Conservation (phyloP, 2,329 filamentous ascomycete species). For the Monosporascus sp. region DNA sequence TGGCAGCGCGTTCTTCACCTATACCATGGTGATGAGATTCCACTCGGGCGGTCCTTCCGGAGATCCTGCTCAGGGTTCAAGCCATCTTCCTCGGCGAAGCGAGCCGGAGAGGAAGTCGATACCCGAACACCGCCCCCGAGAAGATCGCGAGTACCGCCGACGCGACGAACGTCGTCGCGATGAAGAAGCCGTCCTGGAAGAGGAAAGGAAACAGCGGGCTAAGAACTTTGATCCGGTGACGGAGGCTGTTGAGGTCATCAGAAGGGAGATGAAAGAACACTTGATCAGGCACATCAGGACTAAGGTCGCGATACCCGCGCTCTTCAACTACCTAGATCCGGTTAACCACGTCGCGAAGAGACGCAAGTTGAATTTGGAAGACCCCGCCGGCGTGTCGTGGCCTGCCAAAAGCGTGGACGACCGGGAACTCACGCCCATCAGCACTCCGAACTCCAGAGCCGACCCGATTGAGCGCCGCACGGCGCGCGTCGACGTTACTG, state of each 20-base stretch:
- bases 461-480: constrained; percentile 59
- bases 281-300: constrained; percentile 84
- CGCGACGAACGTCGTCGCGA: constrained; percentile 69
- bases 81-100: constrained; percentile 16
- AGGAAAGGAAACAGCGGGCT: constrained; percentile 83
- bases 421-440: constrained; percentile 56
- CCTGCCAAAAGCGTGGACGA: constrained; percentile 52
- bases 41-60: constrained; percentile 37
- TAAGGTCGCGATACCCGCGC: constrained; percentile 73
- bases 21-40: constrained; percentile 84
- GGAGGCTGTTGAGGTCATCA: constrained; percentile 75
- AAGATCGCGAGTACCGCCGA: constrained; percentile 59
- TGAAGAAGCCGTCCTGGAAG: constrained; percentile 76
- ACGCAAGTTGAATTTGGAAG: constrained; percentile 59
- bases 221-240: constrained; percentile 84
- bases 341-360: constrained; percentile 74
- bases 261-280: constrained; percentile 78
- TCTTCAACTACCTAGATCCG: constrained; percentile 80
- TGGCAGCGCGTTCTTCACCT: constrained; percentile 82
- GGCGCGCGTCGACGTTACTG: constrained; percentile 53
- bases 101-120: constrained; percentile 23
- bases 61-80: constrained; percentile 23
- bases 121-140: constrained; percentile 50
- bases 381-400: constrained; percentile 30
- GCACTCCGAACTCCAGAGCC: constrained; percentile 60